phyloP scores from a whole-genome alignment of 2,329 filamentous ascomycete genomes.

The Arthroderma sp. region DNA sequence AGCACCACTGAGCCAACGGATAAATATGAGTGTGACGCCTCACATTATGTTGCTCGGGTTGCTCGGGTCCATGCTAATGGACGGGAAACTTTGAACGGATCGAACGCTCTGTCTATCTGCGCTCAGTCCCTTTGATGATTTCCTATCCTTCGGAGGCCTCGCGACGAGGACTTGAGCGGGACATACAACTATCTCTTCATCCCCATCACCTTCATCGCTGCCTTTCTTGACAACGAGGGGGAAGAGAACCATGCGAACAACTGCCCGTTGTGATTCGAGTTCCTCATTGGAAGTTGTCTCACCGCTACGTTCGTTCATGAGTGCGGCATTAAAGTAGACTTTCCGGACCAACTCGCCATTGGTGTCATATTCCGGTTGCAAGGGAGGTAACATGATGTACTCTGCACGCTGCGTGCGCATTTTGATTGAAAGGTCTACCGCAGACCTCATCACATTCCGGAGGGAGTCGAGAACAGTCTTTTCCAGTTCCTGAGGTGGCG shows the following conservation, averaged over 20 bases:
- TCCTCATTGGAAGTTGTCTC: conserved; percentile 62
- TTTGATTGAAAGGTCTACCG: conserved; percentile 82
- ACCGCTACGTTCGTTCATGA: conserved; percentile 88
- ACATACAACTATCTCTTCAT: conserved; percentile 84
- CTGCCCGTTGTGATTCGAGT: conserved; percentile 60
- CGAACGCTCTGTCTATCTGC: conserved; percentile 34
- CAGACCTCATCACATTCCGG: conserved; percentile 73
- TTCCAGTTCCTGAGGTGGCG: conserved; percentile 71
- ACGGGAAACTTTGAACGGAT: conserved; percentile 34
- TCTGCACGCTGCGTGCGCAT: conserved; percentile 96
- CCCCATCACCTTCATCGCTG: conserved; percentile 72
- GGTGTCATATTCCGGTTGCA: conserved; percentile 88
- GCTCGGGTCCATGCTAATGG: conserved; percentile 34
- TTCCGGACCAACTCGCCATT: conserved; percentile 81
- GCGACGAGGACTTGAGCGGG: conserved; percentile 87
- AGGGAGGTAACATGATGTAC: conserved; percentile 95
- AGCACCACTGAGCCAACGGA: background rate
- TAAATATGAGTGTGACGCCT: conserved; percentile 30
- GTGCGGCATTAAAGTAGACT: conserved; percentile 77
- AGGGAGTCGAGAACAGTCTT: conserved; percentile 71
- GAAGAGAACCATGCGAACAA: conserved; percentile 88
- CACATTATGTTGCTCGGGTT: conserved; percentile 33
- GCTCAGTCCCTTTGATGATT: conserved; percentile 28
- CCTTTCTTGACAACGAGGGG: conserved; percentile 94
- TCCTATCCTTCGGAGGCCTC: conserved; percentile 35